These are phyloP conservation scores for Bremia lactucae DNA, from an alignment of 352 stramenopile genomes.

Conservation along the genomic window DNA sequence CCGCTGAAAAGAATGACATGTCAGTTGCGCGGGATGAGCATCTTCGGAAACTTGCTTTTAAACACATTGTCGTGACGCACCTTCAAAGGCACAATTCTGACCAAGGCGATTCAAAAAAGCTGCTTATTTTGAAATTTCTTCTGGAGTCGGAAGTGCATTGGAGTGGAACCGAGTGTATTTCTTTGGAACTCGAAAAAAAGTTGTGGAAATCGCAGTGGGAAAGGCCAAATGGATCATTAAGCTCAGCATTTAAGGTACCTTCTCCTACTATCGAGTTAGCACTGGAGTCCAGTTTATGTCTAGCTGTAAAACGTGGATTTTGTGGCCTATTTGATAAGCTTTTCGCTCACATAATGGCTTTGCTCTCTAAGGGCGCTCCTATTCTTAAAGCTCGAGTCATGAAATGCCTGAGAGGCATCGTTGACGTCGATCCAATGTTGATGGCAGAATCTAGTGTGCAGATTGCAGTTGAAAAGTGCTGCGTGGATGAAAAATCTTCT, in stretches of 20 bases:
- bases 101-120: conserved; percentile 33
- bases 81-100: conserved; percentile 26
- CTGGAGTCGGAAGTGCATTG: conserved; percentile 12
- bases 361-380: conserved; percentile 60
- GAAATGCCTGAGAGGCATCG: conserved; percentile 61
- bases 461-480: conserved; percentile 48
- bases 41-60: conserved; percentile 28
- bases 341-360: conserved; percentile 59
- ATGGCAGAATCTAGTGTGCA: conserved; percentile 63
- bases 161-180: conserved; percentile 1
- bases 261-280: conserved; percentile 33
- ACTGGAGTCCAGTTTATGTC: conserved; percentile 31
- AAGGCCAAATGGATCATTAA: conserved; percentile 14
- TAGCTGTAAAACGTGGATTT: conserved; percentile 48
- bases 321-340: conserved; percentile 58
- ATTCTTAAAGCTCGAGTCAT: conserved; percentile 69
- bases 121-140: conserved; percentile 56
- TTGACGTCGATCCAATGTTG: conserved; percentile 77
- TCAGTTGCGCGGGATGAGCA: not conserved
- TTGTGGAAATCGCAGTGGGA: conserved; percentile 51
- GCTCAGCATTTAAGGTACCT: conserved; percentile 35
- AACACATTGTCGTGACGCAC: conserved; percentile 55
- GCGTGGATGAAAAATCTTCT: conserved; percentile 65
- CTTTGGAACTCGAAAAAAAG: conserved; percentile 14
- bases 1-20: conserved; percentile 8